Base-by-base conservation (phyloP, 495 filamentous ascomycete genomes). In the Tuber brumale region DNA sequence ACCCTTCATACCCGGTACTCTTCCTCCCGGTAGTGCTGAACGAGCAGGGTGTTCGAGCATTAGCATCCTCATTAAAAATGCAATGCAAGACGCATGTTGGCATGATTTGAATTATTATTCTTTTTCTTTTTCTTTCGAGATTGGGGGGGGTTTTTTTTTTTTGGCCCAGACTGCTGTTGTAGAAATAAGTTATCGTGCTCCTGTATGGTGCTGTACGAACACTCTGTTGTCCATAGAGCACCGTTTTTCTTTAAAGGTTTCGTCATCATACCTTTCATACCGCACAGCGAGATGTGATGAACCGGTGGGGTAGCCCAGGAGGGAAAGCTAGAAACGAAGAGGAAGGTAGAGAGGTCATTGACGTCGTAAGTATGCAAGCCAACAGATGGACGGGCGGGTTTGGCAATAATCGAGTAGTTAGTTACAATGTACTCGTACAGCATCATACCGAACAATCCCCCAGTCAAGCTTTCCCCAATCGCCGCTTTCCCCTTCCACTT, bases 11-110 rank as follows among this genome's bases (percentile, higher is more conserved):
- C 8, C 48, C 48, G 23, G 48, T 14, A 10, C 41, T 42, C 41
- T 39, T 39, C 37, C 37, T 57, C 8, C 48, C 48, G 23, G 48
- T 14, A n/a, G 23, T 57, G 10, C 57, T 31, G 48, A n/a, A 31
- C 14, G 9, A 61, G 51, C 51, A 61, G n/a, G n/a, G 51, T 27
- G 51, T 27, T 31, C 12, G n/a, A 61, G 31, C 51, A 27, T 19
- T 10, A 66, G n/a, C 27, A 31, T 18, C 57, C 57, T 31, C 57
- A 12, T 31, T 31, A 66, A 18, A 18, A 66, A 66, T n/a, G 57
- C 57, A 66, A 66, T 66, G 57, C 57, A 66, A 31, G 57, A 66
- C 57, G n/a, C 57, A 66, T 66, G 57, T 18, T 12, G 57, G 57
- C 31, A 66, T 66, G 57, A 66, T 66, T 31, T 4, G n/a, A 31